Base-by-base conservation (phyloP, 208 protist species). In the Trypanosoma boissoni region DNA sequence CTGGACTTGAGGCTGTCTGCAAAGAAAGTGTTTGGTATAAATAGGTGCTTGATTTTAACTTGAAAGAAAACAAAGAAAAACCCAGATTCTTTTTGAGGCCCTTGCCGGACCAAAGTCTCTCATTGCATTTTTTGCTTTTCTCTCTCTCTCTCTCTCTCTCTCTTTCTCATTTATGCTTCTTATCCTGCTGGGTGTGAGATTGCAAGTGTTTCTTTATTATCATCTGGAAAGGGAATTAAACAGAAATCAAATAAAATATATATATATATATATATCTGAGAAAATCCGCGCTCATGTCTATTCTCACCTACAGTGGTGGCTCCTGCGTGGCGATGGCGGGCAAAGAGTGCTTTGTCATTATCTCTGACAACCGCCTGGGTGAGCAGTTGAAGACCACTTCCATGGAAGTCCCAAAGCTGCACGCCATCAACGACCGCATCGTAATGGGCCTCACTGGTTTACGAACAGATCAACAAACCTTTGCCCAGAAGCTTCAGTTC, bases 291-390 rank as follows among this genome's bases (percentile, higher is more conserved):
- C 6, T 51, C 56, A 96, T 97, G 91, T 95, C 85, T 18, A 97
- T 97, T 67, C 68, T 96, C 45, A 60, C 83, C 44, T 98, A 99
- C 83, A 99, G 98, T 73, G 98, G 98, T 46, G 96, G 95, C 57
- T 97, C 96, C 34, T 81, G 98, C 45, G 50, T 99, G 67, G 97
- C 96, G 20, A 99, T 99, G 98, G 81, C 86, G 0, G 98, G 98
- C 9, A 99, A 99, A 70, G 88, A 98, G 73, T 99, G 98, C 80
- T 97, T 99, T 49, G 97, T 98, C 6, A 98, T 99, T 58, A 96
- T 98, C 16, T 88, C 91, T 4, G 98, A 99, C 80, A 89, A 87
- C 51, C 88, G 98, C 37, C 94, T 99, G 49, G 98, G 98, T 62
- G 84, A 98, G 62, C 84, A 97, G 68, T 77, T 94, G 28, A 95